A percentile compares a stretch with the other conserved stretches of the same genome.
Conservation (phyloP, 345 rosid genomes). For the Carallia pectinifolia region DNA sequence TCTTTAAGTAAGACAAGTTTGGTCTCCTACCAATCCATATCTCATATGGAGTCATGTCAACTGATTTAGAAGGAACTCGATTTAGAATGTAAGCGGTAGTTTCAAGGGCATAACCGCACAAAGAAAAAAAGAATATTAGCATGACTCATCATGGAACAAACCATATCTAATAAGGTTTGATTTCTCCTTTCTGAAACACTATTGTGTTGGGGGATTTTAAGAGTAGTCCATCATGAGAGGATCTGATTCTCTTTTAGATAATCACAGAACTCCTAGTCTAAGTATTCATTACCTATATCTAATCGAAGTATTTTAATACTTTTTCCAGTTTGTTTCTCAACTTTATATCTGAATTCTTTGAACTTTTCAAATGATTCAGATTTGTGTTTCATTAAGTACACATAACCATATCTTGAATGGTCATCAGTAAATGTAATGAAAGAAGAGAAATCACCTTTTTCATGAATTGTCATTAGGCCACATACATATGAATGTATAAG, state of each 20-base stretch:
- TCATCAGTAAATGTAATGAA: constrained; percentile 2
- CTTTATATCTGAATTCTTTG: too few relatives aligned
- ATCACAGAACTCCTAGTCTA: neutral
- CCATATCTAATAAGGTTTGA: neutral
- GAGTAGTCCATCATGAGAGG: neutral
- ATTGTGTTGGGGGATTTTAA: neutral
- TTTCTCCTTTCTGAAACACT: neutral
- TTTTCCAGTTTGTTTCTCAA: too few relatives aligned
- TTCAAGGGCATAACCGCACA: neutral
- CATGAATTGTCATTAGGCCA: too few relatives aligned
- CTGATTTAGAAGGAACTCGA: too few relatives aligned
- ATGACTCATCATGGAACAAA: neutral
- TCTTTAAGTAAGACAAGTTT: too few relatives aligned
- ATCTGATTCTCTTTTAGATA: neutral
- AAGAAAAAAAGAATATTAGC: neutral
- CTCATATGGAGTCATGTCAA: too few relatives aligned
- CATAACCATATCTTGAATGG: neutral
- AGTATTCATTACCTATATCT: too few relatives aligned
- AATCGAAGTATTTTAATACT: too few relatives aligned
- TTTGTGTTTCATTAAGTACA: neutral
- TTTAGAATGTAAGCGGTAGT: too few relatives aligned
- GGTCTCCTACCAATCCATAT: too few relatives aligned
- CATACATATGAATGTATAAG: neutral
- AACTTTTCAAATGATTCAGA: neutral
- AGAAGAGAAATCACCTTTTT: neutral